Evolutionary conservation across 805 yeast genomes (phyloP).

Genomic region (Hanseniaspora taiwanica): DNA sequence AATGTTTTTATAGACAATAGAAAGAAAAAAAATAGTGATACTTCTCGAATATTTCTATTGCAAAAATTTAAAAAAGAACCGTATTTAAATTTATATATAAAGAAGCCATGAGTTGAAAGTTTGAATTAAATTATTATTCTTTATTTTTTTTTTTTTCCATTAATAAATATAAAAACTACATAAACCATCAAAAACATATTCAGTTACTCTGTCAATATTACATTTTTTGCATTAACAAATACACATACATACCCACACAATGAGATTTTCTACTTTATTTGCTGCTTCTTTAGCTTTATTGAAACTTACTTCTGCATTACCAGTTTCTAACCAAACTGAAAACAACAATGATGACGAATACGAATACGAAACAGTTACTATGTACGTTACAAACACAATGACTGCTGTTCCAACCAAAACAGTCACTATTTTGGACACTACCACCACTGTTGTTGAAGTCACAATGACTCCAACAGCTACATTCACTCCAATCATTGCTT

Average conservation of each 20-base stretch:
- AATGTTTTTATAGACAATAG: not conserved
- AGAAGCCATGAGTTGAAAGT: no score
- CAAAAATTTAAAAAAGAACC: no score
- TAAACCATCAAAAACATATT: no score
- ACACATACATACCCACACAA: not conserved
- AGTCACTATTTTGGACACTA: slow-evolving; percentile 5
- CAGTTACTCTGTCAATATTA: no score
- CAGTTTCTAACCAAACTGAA: not conserved
- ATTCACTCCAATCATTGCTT: slow-evolving; percentile 3
- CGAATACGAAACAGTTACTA: slow-evolving; percentile 6
- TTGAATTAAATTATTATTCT: no score
- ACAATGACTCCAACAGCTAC: slow-evolving; percentile 4
- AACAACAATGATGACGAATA: slow-evolving; percentile 1
- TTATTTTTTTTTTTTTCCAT: no score
- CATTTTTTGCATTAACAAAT: no score
- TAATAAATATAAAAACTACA: no score
- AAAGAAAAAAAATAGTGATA: not conserved
- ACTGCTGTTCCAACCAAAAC: slow-evolving; percentile 4
- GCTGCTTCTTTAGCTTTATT: not conserved
- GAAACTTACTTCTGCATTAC: slow-evolving; percentile 2
- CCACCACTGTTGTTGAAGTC: slow-evolving; percentile 3
- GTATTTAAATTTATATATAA: no score
- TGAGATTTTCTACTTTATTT: slow-evolving; percentile 1
- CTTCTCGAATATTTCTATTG: no score
- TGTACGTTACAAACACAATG: slow-evolving; percentile 3